Base-by-base conservation (phyloP, 2,329 filamentous ascomycete species). In the Phialophora tarda region DNA sequence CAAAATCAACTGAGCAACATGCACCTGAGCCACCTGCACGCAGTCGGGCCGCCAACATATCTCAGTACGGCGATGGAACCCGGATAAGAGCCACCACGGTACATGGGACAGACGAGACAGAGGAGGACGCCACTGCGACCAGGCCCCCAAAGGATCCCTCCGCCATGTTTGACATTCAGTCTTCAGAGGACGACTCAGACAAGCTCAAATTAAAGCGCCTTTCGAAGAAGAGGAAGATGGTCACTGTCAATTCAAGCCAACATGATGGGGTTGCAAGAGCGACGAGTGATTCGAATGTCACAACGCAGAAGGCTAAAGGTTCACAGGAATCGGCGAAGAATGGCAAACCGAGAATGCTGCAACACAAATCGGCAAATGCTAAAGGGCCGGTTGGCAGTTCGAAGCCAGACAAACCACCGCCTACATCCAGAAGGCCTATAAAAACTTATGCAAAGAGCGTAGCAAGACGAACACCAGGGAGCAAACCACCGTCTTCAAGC, bases 141-240 rank as follows among this genome's bases (percentile, higher is more conserved):
- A 47, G 8, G 12, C 58, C 55, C 3, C 28, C 65, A 21, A 34
- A 14, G n/a, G 41, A 65, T 53, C 51, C 23, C 11, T 58, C 61
- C 1, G 47, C 66, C 4, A 53, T 70, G 51, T 75, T 73, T 60
- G 73, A 75, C 34, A 63, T 74, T 21, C 64, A 69, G 2, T 71
- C 70, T 32, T 73, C 71, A 24, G 72, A 73, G 41, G 70, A 73
- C 8, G 71, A 73, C 21, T 34, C 61, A 3, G 54, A 30, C 8
- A 58, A 21, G 11, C 47, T 48, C 54, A 63, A 41, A 56, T 17
- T 41, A 23, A 44, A 54, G 44, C 41, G 48, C 23, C 64, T 61
- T 10, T 50, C 57, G 34, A 71, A 72, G 59, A 69, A 64, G 59
- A 64, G 68, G 50, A 71, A 65, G 41, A 51, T 69, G n/a, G 51